phyloP scores from a whole-genome alignment of 169 alveolate genomes.

The Amoebophrya sp. region DNA sequence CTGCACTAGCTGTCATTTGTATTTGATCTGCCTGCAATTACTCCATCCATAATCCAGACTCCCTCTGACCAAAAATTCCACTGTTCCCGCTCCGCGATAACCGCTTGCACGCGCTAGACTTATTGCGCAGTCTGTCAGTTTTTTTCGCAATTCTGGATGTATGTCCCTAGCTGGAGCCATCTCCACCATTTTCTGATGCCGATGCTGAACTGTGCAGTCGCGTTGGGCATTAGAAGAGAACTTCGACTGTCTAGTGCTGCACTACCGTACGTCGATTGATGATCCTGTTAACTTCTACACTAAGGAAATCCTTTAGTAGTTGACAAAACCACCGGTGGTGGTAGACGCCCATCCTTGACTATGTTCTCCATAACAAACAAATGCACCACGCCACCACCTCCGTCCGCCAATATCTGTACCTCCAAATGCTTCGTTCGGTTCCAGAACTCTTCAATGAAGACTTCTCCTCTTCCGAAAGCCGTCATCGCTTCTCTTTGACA shows the following conservation, averaged over 20 bases:
- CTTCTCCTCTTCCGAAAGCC: constrained; percentile 62
- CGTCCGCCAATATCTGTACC: constrained; percentile 80
- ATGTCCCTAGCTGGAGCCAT: constrained; percentile 48
- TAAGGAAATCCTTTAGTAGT: too few relatives aligned
- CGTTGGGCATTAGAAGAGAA: too few relatives aligned
- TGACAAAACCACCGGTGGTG: too few relatives aligned
- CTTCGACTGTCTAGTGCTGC: too few relatives aligned
- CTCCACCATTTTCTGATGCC: constrained; percentile 84
- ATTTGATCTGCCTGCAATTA: too few relatives aligned
- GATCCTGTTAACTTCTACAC: too few relatives aligned
- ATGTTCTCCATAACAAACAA: too few relatives aligned
- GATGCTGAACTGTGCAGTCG: constrained; percentile 85
- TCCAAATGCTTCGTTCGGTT: constrained; percentile 70
- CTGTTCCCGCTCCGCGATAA: constrained; percentile 14
- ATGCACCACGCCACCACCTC: constrained; percentile 72
- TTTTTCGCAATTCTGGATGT: not conserved
- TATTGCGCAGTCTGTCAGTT: not conserved
- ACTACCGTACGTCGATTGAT: too few relatives aligned
- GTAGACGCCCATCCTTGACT: too few relatives aligned
- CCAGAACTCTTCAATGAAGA: constrained; percentile 63
- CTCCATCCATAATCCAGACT: too few relatives aligned
- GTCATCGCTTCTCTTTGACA: constrained; percentile 65
- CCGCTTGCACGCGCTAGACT: constrained; percentile 32
- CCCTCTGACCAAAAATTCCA: not conserved
- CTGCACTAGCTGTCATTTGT: too few relatives aligned